These are phyloP conservation scores for Allium cepa DNA, from an alignment of 106 monocot species.

Conservation along the genomic window DNA sequence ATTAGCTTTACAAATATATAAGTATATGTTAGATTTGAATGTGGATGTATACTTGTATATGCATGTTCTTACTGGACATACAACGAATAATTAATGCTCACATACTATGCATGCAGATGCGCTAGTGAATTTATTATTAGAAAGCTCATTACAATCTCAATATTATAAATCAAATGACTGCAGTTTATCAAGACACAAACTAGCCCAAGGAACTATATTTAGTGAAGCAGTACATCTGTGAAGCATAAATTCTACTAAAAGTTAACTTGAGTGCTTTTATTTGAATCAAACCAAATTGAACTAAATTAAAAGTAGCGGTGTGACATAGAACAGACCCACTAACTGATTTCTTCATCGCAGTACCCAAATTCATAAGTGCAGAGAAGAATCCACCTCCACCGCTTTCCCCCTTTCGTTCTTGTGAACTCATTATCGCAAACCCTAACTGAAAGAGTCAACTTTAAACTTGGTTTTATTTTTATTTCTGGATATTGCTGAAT, in stretches of 20 bases:
- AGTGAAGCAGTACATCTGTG: no score
- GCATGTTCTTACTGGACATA: no score
- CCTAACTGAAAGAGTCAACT: not conserved
- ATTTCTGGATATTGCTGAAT: no score
- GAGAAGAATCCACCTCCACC: constrained; percentile 65
- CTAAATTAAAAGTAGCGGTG: not conserved
- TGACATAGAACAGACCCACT: constrained; percentile 45
- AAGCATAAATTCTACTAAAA: not conserved
- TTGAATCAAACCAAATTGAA: not conserved
- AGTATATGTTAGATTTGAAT: no score
- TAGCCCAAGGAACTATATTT: not conserved
- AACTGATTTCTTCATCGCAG: constrained; percentile 82
- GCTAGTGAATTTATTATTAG: no score
- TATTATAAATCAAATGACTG: not conserved
- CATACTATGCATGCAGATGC: no score
- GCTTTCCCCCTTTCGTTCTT: constrained; percentile 31
- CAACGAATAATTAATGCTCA: no score
- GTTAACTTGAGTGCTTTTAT: not conserved
- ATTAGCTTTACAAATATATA: no score
- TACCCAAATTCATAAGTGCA: constrained; percentile 43
- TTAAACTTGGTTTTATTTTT: no score
- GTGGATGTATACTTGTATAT: no score
- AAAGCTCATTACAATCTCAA: not conserved
- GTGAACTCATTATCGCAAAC: constrained; percentile 37
- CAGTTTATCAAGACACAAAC: not conserved